phyloP scores from a whole-genome alignment of 2,329 filamentous ascomycete genomes.

The Cercospora zeae-maydis region DNA sequence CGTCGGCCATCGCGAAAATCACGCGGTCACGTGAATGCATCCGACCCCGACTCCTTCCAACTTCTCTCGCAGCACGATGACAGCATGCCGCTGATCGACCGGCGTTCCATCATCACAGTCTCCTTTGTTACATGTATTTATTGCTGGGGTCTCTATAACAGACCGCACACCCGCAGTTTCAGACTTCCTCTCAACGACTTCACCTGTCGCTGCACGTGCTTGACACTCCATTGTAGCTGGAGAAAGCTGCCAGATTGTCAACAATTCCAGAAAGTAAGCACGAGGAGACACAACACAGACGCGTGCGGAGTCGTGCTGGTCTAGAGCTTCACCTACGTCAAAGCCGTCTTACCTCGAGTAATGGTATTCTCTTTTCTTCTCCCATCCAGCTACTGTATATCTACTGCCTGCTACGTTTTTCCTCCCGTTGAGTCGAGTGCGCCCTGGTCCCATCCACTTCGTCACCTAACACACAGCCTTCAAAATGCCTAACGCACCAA shows the following conservation, averaged over 20 bases:
- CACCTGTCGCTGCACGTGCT: not conserved
- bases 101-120: not conserved
- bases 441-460: not conserved
- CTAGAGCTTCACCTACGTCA: constrained; percentile 17
- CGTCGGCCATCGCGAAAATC: constrained; percentile 4
- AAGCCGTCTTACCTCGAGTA: constrained; percentile 9
- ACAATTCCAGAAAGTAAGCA: not conserved
- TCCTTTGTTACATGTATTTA: too few relatives aligned
- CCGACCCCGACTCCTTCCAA: not conserved
- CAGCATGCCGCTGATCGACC: not conserved
- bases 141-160: not conserved
- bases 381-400: not conserved
- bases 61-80: not conserved
- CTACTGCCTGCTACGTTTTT: not conserved
- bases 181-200: not conserved
- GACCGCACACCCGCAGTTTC: not conserved
- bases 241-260: not conserved
- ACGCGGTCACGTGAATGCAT: not conserved
- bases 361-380: constrained; percentile 6
- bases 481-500: constrained; percentile 35
- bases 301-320: constrained; percentile 13
- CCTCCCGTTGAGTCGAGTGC: too few relatives aligned
- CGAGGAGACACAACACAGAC: constrained; percentile 6
- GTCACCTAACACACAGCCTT: not conserved
- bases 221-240: not conserved